phyloP scores from a whole-genome alignment of 2,329 filamentous ascomycete species.

The Xylaria sp. region DNA sequence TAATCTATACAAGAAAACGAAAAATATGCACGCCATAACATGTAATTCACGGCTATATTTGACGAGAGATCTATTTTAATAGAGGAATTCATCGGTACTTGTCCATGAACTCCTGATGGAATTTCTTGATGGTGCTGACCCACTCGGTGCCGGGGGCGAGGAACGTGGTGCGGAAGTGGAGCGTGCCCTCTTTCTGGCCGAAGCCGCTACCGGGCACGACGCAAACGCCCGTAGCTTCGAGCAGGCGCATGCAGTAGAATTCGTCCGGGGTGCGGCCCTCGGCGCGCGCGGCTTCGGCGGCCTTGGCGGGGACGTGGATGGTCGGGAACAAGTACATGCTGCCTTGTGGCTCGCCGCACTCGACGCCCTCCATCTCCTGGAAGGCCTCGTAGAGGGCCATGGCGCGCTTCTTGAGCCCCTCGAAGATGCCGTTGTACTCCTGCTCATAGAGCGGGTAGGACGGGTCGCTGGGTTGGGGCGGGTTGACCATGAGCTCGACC shows the following conservation, averaged over 20 bases:
- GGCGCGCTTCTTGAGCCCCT: conserved; percentile 82
- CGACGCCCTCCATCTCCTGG: conserved; percentile 92
- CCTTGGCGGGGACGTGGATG: conserved; percentile 82
- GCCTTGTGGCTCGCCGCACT: conserved; percentile 89
- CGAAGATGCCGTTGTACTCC: conserved; percentile 86
- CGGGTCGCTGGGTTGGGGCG: conserved; percentile 83
- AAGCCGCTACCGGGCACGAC: conserved; percentile 94
- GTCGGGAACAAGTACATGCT: conserved; percentile 99
- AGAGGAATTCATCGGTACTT: conserved; percentile 68
- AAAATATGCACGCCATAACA: background rate
- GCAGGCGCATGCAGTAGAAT: conserved; percentile 90
- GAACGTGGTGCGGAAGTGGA: conserved; percentile 98
- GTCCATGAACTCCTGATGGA: conserved; percentile 91
- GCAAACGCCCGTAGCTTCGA: conserved; percentile 94
- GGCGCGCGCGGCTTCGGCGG: conserved; percentile 77
- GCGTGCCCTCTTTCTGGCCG: conserved; percentile 88
- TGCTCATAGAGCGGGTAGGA: conserved; percentile 84
- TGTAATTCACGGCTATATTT: background rate
- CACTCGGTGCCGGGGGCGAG: conserved; percentile 95
- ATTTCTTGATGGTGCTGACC: conserved; percentile 86
- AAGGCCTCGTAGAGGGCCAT: conserved; percentile 90
- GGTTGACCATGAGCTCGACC: conserved; percentile 98
- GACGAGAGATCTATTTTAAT: background rate
- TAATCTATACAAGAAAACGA: background rate
- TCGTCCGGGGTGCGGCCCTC: conserved; percentile 85